Base-by-base conservation (phyloP, 441 rosid species). In the Erodium trifolium region DNA sequence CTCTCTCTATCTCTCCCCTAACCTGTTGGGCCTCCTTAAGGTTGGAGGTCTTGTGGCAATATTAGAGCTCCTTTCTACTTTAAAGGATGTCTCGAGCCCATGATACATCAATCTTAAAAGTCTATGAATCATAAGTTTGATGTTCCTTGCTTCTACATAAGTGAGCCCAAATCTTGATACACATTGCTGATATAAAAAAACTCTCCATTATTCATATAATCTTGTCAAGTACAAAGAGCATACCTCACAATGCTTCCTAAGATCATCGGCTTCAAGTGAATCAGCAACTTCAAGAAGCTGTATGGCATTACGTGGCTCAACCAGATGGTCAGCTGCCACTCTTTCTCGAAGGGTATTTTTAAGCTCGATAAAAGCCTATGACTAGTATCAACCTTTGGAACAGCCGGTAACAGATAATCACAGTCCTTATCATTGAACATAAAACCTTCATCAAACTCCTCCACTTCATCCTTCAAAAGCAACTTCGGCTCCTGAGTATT, bases 211-310 rank as follows among this genome's bases (percentile, higher is more conserved):
- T 23, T 23, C 27, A 23, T 23, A 23, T 23, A 23, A 23, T 0
- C 27, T 23, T 23, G 27, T 23, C 27, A 0, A 23, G 27, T 23
- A 23, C 27, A 23, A 23, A 23, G 27, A 23, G 72, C 63, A 16
- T 85, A 92, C 99, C 98, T 92, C 93, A 63, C 99, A 95, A 71
- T 92, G 88, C 82, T 90, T 92, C 81, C 81, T 87, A 67, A 95
- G 81, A 69, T 89, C 87, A 74, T 85, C 86, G 0, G 99, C 99
- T 73, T 76, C 97, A 75, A 95, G 97, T 65, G 98, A 81, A 86
- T 92, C 98, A 9, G 99, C 97, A 83, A 95, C 86, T 77, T 95
- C 99, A 75, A 95, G 95, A 77, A 95, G 78, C 63, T 92, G 96
- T 71, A 92, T 74, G 39, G 88, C 89, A 80, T 87, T 95, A 27